Evolutionary conservation across 139 green algal species (phyloP).

Genomic region (Tetradesmus obliquus): DNA sequence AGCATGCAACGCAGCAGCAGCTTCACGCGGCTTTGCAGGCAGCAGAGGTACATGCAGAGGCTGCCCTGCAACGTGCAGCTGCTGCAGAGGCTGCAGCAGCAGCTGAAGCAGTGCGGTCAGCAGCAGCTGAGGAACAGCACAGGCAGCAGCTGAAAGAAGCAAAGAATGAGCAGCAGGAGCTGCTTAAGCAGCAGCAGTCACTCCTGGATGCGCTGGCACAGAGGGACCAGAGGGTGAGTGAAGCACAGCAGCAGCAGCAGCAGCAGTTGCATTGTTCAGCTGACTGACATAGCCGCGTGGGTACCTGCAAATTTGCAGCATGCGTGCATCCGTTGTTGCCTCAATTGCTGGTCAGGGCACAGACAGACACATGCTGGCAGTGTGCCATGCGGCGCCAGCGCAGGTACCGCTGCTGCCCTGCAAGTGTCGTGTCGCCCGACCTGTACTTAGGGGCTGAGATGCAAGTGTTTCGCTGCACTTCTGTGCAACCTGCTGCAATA

Average conservation of each 20-base stretch:
- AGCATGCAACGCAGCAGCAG: not conserved
- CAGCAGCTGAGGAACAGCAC: not conserved
- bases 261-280: not conserved
- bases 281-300: not conserved
- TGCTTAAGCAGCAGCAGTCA: conserved; percentile 3
- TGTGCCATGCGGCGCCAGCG: too few species aligned
- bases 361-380: too few species aligned
- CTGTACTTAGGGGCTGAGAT: too few species aligned
- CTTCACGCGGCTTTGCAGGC: not conserved
- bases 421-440: too few species aligned
- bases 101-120: not conserved
- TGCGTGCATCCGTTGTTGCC: not conserved
- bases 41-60: not conserved
- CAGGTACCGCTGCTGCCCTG: too few species aligned
- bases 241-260: not conserved
- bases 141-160: not conserved
- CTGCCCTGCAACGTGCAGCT: not conserved
- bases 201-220: conserved; percentile 10
- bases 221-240: conserved; percentile 2
- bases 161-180: conserved; percentile 2
- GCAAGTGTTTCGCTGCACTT: not conserved
- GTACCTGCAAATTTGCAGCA: not conserved
- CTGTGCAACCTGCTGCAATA: not conserved
- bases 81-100: not conserved
- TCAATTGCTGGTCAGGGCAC: too few species aligned